Conservation (phyloP, 2,329 filamentous ascomycete species). For the Ophiostoma novo-ulmi region DNA sequence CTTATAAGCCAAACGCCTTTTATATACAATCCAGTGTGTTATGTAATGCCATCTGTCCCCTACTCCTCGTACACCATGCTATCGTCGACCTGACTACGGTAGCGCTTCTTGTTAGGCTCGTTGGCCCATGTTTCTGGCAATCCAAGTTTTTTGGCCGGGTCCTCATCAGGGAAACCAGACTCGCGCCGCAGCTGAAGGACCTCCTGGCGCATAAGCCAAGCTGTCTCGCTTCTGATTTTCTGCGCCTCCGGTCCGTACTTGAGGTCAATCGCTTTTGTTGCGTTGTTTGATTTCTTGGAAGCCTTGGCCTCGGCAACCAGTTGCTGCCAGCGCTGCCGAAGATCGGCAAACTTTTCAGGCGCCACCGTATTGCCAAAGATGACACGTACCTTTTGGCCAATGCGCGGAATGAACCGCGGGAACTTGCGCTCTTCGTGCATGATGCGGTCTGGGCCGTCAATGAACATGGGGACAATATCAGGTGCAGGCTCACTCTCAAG, state of each 20-base stretch:
- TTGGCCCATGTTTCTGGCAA: conserved; percentile 75
- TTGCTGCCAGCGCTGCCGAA: conserved; percentile 68
- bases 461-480: conserved; percentile 87
- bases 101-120: conserved; percentile 45
- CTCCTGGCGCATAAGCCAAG: conserved; percentile 69
- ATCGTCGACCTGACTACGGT: conserved; percentile 51
- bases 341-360: conserved; percentile 69
- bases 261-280: conserved; percentile 40
- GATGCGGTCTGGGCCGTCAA: conserved; percentile 80
- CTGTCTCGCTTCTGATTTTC: conserved; percentile 72
- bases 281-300: not conserved
- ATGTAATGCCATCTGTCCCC: not conserved
- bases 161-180: conserved; percentile 72
- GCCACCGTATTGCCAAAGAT: conserved; percentile 77
- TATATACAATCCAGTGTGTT: not conserved
- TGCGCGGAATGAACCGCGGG: conserved; percentile 74
- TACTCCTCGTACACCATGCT: conserved; percentile 39
- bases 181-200: conserved; percentile 70
- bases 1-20: not conserved
- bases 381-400: conserved; percentile 64
- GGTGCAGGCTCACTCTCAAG: conserved; percentile 80
- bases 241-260: conserved; percentile 70
- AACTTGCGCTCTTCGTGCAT: conserved; percentile 81
- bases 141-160: conserved; percentile 58
- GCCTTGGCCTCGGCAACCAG: conserved; percentile 49